Base-by-base conservation (phyloP, 192 early-diverging fungal species). In the Pilaira anomala region DNA sequence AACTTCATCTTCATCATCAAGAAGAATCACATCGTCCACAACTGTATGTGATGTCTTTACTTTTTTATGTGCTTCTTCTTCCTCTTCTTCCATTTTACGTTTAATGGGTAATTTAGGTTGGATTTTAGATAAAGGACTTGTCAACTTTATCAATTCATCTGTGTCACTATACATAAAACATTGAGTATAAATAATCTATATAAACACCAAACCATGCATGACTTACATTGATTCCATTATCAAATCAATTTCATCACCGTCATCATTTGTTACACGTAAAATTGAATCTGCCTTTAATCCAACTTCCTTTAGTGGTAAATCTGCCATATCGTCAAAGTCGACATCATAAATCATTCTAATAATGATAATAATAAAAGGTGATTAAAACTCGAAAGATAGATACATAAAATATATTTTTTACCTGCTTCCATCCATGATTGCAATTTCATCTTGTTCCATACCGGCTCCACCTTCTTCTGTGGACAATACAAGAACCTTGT, bases 301-400 rank as follows among this genome's bases (percentile, higher is more conserved):
- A 21, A 97, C 68, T 1, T 79, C 77, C 18, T 78, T 72, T 48
- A 96, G 73, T 0, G 85, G 66, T 46, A 68, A 71, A 4, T 66
- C 71, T 11, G 80, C 61, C 62, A 93, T 93, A 52, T 97, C 94
- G 26, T 94, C 90, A 63, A 89, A 92, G 28, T 98, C 96, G 9
- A 85, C 75, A 69, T 98, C 94, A 62, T 94, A 94, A 48, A 97
- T 66, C 18, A 95, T 78, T 62, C 87, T 90, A 67, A 42, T 41
- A 7, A 25, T 12, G 13, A 24, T 21, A 41, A 25, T 12, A 24
- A 24, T 21, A 41, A 16, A 28, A 0, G 1, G 41, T 22, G 36
- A 39, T 56, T 36, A 28, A 19, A 29, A n/a, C n/a, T n/a, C n/a
- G n/a, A n/a, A 48, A 14, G 11, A 14, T 24, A 48, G 11, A 19